Evolutionary conservation across 2,329 filamentous ascomycete genomes (phyloP).

Genomic region (Hansfordia pulvinata): DNA sequence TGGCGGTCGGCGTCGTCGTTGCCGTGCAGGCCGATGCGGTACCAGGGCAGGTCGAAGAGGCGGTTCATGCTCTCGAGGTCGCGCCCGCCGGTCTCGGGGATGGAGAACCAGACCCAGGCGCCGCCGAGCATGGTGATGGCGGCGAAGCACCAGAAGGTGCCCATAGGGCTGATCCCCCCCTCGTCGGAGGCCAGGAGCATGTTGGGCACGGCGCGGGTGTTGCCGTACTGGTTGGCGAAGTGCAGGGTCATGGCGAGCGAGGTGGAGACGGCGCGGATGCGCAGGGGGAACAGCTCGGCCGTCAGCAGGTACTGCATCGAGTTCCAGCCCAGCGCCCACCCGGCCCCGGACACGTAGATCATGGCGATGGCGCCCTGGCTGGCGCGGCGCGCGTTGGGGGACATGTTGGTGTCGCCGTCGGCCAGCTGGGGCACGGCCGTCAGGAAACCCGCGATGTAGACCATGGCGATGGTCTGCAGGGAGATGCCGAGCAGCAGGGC

Average conservation of each 20-base stretch:
- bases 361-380: conserved; percentile 58
- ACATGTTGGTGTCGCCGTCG: conserved; percentile 28
- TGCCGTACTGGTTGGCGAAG: conserved; percentile 69
- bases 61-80: conserved; percentile 56
- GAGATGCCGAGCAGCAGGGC: conserved; percentile 46
- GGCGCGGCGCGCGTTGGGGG: conserved; percentile 32
- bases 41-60: conserved; percentile 61
- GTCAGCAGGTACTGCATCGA: conserved; percentile 68
- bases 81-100: conserved; percentile 60
- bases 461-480: conserved; percentile 45
- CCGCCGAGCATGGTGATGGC: conserved; percentile 55
- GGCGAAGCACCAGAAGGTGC: conserved; percentile 68
- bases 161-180: conserved; percentile 41
- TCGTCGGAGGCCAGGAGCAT: conserved; percentile 44
- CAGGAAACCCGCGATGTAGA: conserved; percentile 49
- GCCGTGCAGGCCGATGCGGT: conserved; percentile 51
- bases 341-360: conserved; percentile 57
- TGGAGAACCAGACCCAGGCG: conserved; percentile 56
- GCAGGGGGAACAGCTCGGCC: conserved; percentile 63
- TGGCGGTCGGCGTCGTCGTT: conserved; percentile 35
- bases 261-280: conserved; percentile 57
- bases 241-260: conserved; percentile 66
- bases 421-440: conserved; percentile 47
- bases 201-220: conserved; percentile 58
- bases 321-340: conserved; percentile 64